A percentile compares a stretch with the other conserved stretches of the same genome.
Conservation (phyloP, 192 early-diverging fungal species). For the Polychytrium aggregatum region DNA sequence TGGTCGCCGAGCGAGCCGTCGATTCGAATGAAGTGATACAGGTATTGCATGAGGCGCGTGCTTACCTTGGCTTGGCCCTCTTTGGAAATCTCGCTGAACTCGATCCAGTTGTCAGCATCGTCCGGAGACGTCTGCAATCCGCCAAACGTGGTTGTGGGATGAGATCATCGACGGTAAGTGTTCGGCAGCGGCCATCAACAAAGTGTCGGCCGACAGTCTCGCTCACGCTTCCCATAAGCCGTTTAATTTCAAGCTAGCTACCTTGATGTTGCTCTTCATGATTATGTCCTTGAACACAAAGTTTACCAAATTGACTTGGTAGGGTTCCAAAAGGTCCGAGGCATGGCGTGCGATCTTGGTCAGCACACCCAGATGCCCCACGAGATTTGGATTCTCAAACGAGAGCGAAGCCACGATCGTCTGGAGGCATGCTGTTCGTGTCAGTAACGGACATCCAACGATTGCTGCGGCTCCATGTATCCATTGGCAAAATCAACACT, state of each 20-base stretch:
- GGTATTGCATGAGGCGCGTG: no score
- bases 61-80: slow-evolving; percentile 50
- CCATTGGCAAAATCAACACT: no score
- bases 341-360: slow-evolving; percentile 51
- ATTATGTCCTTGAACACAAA: slow-evolving; percentile 54
- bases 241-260: not conserved
- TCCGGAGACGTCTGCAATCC: slow-evolving; percentile 6
- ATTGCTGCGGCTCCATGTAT: no score
- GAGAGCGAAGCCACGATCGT: slow-evolving; percentile 6
- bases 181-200: not conserved
- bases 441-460: no score
- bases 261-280: slow-evolving; percentile 25
- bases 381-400: slow-evolving; percentile 4
- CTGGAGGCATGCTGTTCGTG: not conserved
- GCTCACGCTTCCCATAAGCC: not conserved
- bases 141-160: not conserved
- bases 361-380: slow-evolving; percentile 35
- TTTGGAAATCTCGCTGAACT: slow-evolving; percentile 41
- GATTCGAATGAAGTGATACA: no score
- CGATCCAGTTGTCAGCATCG: slow-evolving; percentile 51
- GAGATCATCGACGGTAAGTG: not conserved
- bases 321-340: slow-evolving; percentile 37
- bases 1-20: no score
- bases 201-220: not conserved
- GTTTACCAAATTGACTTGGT: slow-evolving; percentile 33